Evolutionary conservation across 1,284 basidiomycete species (phyloP), one percentile per base, ranked within the genome.

Genomic region (Moniliella sp.): DNA sequence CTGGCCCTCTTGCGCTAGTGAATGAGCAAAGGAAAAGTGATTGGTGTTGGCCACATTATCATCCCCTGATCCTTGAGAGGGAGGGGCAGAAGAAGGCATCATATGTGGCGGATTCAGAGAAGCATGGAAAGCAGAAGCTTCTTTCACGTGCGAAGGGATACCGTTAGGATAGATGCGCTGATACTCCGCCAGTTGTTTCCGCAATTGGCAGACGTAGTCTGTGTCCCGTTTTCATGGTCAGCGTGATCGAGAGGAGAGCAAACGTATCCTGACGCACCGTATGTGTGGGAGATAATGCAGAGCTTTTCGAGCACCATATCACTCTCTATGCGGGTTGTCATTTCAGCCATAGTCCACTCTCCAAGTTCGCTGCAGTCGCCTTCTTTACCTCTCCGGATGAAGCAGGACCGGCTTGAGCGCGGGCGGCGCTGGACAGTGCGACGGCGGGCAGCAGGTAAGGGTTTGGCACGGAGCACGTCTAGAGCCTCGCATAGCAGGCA

Each of bases 401-500:
- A n/a, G n/a, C n/a, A n/a, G n/a, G n/a, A n/a, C n/a, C n/a, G n/a
- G n/a, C n/a, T n/a, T n/a, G n/a, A n/a, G n/a, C n/a, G n/a, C n/a
- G n/a, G n/a, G n/a, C n/a, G n/a, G n/a, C n/a, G n/a, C n/a, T n/a
- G n/a, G n/a, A n/a, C n/a, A n/a, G n/a, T n/a, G n/a, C n/a, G n/a
- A n/a, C n/a, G n/a, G n/a, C n/a, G n/a, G n/a, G n/a, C n/a, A n/a
- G 21, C 8, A n/a, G 21, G 21, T n/a, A n/a, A n/a, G 21, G 21
- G 21, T n/a, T 23, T 23, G 21, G 14, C 17, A 3, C 23, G 19
- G 2, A 35, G 18, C 10, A 35, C 15, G n/a, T 35, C 48, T 18
- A 36, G 35, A 11, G 46, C 50, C 32, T 59, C 49, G 45, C 39
- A 27, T 42, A 42, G 25, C 57, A 59, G 5, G 57, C 57, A 0